Evolutionary conservation across 2,329 filamentous ascomycete species (phyloP), one percentile per base, ranked within the genome.

Genomic region (Cercospora zeae-maydis): DNA sequence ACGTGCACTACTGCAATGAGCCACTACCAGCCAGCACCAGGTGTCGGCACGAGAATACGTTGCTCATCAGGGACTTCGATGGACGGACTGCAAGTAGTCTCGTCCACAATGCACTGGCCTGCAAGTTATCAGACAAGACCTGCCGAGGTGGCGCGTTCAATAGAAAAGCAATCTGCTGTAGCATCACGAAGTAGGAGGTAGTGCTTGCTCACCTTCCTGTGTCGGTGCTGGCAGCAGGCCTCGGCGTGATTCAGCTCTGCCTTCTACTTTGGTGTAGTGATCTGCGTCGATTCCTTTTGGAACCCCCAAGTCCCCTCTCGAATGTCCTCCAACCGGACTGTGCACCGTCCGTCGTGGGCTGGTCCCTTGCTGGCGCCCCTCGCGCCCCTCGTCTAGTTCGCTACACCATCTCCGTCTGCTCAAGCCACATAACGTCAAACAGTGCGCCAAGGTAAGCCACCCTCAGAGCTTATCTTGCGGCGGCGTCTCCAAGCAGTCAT

Each of bases 371-470:
- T 31, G 33, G 19, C 36, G 37, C 24, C 36, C 4, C 33, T 27
- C 3, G 6, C 3, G 24, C 24, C 6, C 24, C 24, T 27, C 24
- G 24, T 27, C 3, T 6, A 27, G 24, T 6, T 34, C 36, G 49
- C 16, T 74, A 78, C 64, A 64, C 65, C 6, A 78, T 53, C 37
- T 42, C 39, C n/a, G 36, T 14, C 11, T 11, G 42, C 19, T 8
- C 11, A 24, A n/a, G 30, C 56, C 39, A 42, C 56, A 52, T 42
- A 51, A 49, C 56, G 56, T 51, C 56, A 59, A 49, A 11, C 30
- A 33, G 47, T 21, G 49, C 19, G 21, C 11, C 19, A 5, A 14
- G 19, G n/a, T 30, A 36, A 59, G 55, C 58, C 58, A 51, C 59
- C 59, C 13, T 78, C 55, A 39, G 57, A 57, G 58, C 51, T 52